phyloP scores from a whole-genome alignment of 306 rosid species.

The Prinsepia uniflora region DNA sequence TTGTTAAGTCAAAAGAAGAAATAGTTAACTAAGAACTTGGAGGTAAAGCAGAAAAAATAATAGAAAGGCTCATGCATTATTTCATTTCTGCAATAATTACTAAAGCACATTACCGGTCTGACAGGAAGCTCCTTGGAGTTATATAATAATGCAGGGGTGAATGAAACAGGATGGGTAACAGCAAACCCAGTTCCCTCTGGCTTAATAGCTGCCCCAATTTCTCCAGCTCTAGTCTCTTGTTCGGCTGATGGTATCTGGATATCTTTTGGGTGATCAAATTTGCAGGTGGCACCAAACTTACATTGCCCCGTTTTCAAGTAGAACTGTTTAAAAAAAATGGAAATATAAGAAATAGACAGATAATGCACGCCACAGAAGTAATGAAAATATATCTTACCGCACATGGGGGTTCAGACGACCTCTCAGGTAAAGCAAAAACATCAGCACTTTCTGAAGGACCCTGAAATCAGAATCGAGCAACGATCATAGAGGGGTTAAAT shows the following conservation, averaged over 20 bases:
- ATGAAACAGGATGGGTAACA: slow-evolving; percentile 37
- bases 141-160: slow-evolving; percentile 49
- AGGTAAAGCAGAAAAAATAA: not conserved
- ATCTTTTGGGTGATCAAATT: slow-evolving; percentile 90
- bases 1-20: slow-evolving; percentile 4
- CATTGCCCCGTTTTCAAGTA: slow-evolving; percentile 91
- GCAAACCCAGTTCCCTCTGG: slow-evolving; percentile 42
- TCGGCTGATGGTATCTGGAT: slow-evolving; percentile 51
- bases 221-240: slow-evolving; percentile 44
- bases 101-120: slow-evolving; percentile 61
- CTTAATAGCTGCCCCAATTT: slow-evolving; percentile 33
- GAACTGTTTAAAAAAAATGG: slow-evolving; percentile 48
- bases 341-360: slow-evolving; percentile 4
- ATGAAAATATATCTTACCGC: slow-evolving; percentile 58
- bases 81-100: not conserved
- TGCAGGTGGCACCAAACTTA: slow-evolving; percentile 77
- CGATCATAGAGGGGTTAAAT: slow-evolving; percentile 13
- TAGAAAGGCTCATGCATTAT: slow-evolving; percentile 4
- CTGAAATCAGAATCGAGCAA: slow-evolving; percentile 27
- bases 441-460: slow-evolving; percentile 59
- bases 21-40: not conserved
- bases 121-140: slow-evolving; percentile 95
- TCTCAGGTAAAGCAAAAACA: slow-evolving; percentile 65
- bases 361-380: slow-evolving; percentile 19
- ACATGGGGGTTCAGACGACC: slow-evolving; percentile 81